These are phyloP conservation scores for Apophysomyces ossiformis DNA, from an alignment of 371 early-diverging fungal species.

Conservation along the genomic window DNA sequence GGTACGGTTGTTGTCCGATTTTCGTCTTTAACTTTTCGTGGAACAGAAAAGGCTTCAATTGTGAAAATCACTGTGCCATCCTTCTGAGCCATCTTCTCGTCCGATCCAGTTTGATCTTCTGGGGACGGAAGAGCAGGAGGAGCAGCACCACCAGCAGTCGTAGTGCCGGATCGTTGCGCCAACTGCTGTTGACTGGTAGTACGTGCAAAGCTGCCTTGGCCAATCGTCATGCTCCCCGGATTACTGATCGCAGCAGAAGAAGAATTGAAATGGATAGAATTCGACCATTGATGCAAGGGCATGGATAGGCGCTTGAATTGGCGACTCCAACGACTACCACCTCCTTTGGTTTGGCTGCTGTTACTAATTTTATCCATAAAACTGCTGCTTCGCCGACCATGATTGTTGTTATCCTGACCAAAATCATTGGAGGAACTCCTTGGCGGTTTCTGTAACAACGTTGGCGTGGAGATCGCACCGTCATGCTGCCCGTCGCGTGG, in stretches of 20 bases:
- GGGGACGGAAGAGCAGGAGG: constrained; percentile 3
- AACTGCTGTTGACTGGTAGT: not conserved
- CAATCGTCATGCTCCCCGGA: constrained; percentile 14
- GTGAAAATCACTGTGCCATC: constrained; percentile 43
- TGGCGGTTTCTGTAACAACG: constrained; percentile 6
- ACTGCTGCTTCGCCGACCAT: constrained; percentile 19
- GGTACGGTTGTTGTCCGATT: not conserved
- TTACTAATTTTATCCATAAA: constrained; percentile 18
- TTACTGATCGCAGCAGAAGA: constrained; percentile 23
- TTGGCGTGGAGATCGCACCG: constrained; percentile 12
- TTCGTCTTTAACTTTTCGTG: constrained; percentile 14
- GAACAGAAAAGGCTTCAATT: constrained; percentile 42
- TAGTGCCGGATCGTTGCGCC: not conserved
- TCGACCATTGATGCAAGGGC: constrained; percentile 29
- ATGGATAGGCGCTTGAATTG: constrained; percentile 31
- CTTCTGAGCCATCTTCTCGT: constrained; percentile 11
- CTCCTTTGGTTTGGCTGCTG: constrained; percentile 13
- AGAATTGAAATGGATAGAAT: constrained; percentile 26
- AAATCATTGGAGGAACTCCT: not conserved
- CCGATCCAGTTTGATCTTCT: not conserved
- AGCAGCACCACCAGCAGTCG: no score
- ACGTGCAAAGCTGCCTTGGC: constrained; percentile 1
- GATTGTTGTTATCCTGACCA: not conserved
- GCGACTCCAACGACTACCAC: constrained; percentile 21
- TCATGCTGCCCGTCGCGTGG: constrained; percentile 3